These are phyloP conservation scores for Colletotrichum graminicola DNA, from an alignment of 2,329 filamentous ascomycete genomes.

Conservation along the genomic window DNA sequence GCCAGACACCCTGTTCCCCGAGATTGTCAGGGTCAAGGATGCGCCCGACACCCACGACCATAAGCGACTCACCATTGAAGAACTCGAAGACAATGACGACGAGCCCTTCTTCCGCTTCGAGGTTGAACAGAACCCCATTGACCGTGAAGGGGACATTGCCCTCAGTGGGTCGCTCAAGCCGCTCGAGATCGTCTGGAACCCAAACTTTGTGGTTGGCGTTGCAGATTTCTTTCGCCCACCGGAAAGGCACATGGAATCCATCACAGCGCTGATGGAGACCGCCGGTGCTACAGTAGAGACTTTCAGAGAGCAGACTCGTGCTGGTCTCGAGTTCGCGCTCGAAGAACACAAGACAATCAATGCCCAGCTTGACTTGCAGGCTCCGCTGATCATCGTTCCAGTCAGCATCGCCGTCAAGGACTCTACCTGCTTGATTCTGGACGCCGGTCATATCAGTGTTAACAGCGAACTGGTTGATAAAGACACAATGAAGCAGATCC, in stretches of 20 bases:
- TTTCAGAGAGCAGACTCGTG: constrained; percentile 92
- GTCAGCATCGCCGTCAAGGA: constrained; percentile 87
- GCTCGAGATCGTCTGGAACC: constrained; percentile 98
- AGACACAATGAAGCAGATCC: constrained; percentile 88
- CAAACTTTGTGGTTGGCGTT: constrained; percentile 89
- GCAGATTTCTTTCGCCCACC: constrained; percentile 97
- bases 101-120: constrained; percentile 94
- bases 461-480: constrained; percentile 95
- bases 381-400: constrained; percentile 94
- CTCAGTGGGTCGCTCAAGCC: constrained; percentile 93
- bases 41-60: constrained; percentile 67
- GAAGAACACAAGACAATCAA: constrained; percentile 99
- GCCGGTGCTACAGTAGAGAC: constrained; percentile 97
- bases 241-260: constrained; percentile 98
- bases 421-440: constrained; percentile 91
- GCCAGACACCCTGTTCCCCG: constrained; percentile 88
- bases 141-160: constrained; percentile 91
- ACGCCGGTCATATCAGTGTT: constrained; percentile 95
- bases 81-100: constrained; percentile 63
- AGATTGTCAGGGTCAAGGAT: constrained; percentile 96
- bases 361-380: constrained; percentile 93
- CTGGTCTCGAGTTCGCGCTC: constrained; percentile 94
- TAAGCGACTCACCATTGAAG: constrained; percentile 65
- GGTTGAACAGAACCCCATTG: constrained; percentile 94
- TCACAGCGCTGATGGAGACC: constrained; percentile 93